Conservation (phyloP, 768 basidiomycete genomes). For the Russula virescens region DNA sequence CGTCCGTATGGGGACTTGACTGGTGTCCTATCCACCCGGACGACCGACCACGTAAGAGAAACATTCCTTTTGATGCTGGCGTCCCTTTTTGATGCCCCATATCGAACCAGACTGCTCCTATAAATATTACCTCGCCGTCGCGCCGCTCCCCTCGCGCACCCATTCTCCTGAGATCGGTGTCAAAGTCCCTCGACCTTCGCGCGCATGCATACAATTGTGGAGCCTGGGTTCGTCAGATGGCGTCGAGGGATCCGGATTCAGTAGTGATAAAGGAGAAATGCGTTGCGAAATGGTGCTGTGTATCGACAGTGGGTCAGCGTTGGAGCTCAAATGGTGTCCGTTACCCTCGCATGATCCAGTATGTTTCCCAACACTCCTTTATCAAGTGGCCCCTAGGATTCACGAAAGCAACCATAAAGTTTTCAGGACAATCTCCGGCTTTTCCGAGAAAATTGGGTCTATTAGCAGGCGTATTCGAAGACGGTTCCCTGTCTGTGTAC, state of each 20-base stretch:
- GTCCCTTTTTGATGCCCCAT: not conserved
- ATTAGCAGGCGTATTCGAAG: constrained; percentile 78
- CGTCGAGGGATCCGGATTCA: not conserved
- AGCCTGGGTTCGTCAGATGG: constrained; percentile 33
- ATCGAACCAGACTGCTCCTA: constrained; percentile 41
- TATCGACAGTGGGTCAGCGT: constrained; percentile 70
- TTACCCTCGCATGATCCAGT: constrained; percentile 68
- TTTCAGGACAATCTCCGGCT: constrained; percentile 15
- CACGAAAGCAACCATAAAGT: not conserved
- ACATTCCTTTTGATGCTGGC: not conserved
- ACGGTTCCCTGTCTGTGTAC: constrained; percentile 78
- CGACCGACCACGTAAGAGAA: constrained; percentile 46
- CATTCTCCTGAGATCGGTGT: constrained; percentile 64
- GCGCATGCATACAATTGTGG: constrained; percentile 88
- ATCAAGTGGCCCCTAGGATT: not conserved
- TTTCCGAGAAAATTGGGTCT: constrained; percentile 66
- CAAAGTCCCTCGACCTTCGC: constrained; percentile 47
- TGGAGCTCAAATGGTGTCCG: constrained; percentile 91
- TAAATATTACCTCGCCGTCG: constrained; percentile 81
- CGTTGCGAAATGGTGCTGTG: constrained; percentile 83
- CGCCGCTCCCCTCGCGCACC: constrained; percentile 59
- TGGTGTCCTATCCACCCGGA: constrained; percentile 82
- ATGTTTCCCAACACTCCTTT: constrained; percentile 23
- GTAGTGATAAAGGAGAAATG: constrained; percentile 46
- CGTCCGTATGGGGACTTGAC: constrained; percentile 84